Percentiles rank a stretch among this genome's conserved stretches.
Evolutionary conservation across 1,284 basidiomycete genomes (phyloP).

Genomic region (Boletus semigastroideus): DNA sequence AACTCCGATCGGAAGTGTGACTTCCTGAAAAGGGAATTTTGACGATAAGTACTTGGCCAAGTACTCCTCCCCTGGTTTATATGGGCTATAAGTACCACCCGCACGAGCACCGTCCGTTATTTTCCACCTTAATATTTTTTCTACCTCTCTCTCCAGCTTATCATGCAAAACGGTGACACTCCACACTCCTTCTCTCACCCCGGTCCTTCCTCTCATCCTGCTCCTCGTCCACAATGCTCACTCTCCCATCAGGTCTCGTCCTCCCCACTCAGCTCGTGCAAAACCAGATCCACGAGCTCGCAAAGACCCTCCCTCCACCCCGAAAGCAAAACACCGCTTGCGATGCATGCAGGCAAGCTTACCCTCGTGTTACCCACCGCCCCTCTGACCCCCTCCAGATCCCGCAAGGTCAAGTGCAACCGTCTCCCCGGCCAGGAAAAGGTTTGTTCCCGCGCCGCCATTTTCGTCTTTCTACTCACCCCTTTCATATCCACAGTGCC

Average conservation of each 20-base stretch:
- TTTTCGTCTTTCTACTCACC: slow-evolving; percentile 7
- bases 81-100: slow-evolving; percentile 30
- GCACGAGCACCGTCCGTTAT: slow-evolving; percentile 11
- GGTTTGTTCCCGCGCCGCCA: slow-evolving; percentile 41
- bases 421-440: slow-evolving; percentile 74
- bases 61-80: slow-evolving; percentile 23
- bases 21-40: slow-evolving; percentile 10
- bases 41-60: slow-evolving; percentile 34
- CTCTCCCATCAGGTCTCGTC: slow-evolving; percentile 46
- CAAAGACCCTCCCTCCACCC: slow-evolving; percentile 71
- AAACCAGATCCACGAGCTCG: slow-evolving; percentile 74
- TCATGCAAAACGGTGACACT: slow-evolving; percentile 41
- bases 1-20: slow-evolving; percentile 24
- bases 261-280: slow-evolving; percentile 65
- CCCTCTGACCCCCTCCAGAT: slow-evolving; percentile 41
- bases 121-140: slow-evolving; percentile 31
- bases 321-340: slow-evolving; percentile 90
- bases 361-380: not conserved
- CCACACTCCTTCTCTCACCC: slow-evolving; percentile 41
- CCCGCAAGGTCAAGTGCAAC: slow-evolving; percentile 82
- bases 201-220: slow-evolving; percentile 35
- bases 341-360: slow-evolving; percentile 74
- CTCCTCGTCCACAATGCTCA: slow-evolving; percentile 11
- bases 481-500: slow-evolving; percentile 48
- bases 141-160: slow-evolving; percentile 19